These are phyloP conservation scores for Aspergillus pseudoviridinutans DNA, from an alignment of 2,329 filamentous ascomycete genomes.

Conservation along the genomic window DNA sequence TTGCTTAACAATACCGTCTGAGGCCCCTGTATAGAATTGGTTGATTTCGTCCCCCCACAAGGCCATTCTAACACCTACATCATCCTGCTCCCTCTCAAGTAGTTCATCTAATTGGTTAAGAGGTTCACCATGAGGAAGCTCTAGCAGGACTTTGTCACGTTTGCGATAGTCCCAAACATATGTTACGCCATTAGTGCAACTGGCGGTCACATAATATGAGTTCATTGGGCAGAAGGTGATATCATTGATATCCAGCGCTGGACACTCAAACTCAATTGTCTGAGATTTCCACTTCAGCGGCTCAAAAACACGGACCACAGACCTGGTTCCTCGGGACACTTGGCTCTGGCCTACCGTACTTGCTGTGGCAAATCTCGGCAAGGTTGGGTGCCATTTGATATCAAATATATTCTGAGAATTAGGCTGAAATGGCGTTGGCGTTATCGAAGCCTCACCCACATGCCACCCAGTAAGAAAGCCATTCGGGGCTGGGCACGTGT, in stretches of 20 bases:
- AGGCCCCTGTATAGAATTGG: constrained; percentile 57
- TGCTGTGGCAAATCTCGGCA: constrained; percentile 51
- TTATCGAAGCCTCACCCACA: constrained; percentile 36
- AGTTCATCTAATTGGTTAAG: constrained; percentile 44
- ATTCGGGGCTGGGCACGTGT: constrained; percentile 15
- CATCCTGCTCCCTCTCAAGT: constrained; percentile 45
- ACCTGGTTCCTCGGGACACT: constrained; percentile 39
- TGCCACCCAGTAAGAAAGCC: constrained; percentile 56
- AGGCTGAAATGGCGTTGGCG: constrained; percentile 39
- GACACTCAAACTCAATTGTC: constrained; percentile 51
- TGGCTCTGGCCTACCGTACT: constrained; percentile 38
- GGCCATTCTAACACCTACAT: constrained; percentile 56
- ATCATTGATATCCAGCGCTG: constrained; percentile 59
- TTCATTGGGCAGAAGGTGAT: constrained; percentile 47
- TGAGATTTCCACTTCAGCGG: constrained; percentile 31
- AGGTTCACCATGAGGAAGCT: constrained; percentile 49
- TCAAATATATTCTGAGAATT: constrained; percentile 56
- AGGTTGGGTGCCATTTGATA: constrained; percentile 52
- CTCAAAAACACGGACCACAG: constrained; percentile 53
- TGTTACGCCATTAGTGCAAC: constrained; percentile 56
- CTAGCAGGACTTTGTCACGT: constrained; percentile 44
- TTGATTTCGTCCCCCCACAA: constrained; percentile 53
- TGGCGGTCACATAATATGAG: constrained; percentile 52
- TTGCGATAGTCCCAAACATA: constrained; percentile 59
- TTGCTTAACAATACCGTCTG: constrained; percentile 56